Evolutionary conservation across 805 yeast species (phyloP).

Genomic region (Saccharomycopsis sp.): DNA sequence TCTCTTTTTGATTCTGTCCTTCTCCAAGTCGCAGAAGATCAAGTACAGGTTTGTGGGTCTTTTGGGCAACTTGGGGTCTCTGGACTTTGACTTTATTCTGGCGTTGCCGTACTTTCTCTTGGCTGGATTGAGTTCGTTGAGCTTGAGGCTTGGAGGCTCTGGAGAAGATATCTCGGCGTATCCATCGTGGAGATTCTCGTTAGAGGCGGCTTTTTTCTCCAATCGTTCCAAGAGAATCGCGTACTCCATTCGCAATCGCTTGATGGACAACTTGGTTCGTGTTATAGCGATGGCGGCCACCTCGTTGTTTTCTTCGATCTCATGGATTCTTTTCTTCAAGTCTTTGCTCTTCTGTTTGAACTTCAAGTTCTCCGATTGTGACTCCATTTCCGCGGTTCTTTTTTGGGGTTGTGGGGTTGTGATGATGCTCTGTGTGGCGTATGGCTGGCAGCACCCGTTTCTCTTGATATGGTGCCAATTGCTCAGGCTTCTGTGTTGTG

Average conservation of each 20-base stretch:
- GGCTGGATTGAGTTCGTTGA: constrained; percentile 2
- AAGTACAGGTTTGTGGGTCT: constrained; percentile 88
- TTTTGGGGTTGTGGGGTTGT: too few relatives aligned
- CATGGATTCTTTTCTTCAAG: constrained; percentile 58
- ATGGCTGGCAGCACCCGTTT: too few relatives aligned
- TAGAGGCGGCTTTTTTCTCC: constrained; percentile 37
- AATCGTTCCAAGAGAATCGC: constrained; percentile 72
- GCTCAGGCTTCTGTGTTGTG: not conserved
- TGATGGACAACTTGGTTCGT: constrained; percentile 67
- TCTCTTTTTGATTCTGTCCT: constrained; percentile 58
- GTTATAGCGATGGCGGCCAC: constrained; percentile 66
- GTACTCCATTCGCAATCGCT: constrained; percentile 77
- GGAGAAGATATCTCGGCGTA: constrained; percentile 25
- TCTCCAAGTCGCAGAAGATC: constrained; percentile 80
- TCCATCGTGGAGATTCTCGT: constrained; percentile 26
- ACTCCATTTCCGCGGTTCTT: not conserved
- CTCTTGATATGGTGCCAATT: too few relatives aligned
- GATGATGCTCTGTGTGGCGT: not conserved
- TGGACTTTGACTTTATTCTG: constrained; percentile 34
- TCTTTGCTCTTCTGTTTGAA: constrained; percentile 65
- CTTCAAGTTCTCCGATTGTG: constrained; percentile 23
- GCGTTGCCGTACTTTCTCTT: constrained; percentile 21
- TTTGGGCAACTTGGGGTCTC: constrained; percentile 83
- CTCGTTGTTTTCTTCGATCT: constrained; percentile 74
- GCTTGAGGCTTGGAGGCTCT: constrained; percentile 21